Conservation (phyloP, 2,329 filamentous ascomycete species). For the Alternaria burnsii region DNA sequence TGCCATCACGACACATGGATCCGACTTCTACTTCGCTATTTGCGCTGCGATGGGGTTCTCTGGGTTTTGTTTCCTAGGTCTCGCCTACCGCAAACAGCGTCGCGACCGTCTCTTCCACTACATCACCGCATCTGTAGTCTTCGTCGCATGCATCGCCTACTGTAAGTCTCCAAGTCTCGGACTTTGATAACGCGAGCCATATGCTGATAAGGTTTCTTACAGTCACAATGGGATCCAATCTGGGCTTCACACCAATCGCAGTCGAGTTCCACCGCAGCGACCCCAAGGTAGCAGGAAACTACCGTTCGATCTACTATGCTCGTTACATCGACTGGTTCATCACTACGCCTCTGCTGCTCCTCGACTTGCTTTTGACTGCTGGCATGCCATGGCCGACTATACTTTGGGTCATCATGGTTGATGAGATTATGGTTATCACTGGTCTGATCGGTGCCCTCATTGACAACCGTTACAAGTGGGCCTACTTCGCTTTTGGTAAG, state of each 20-base stretch:
- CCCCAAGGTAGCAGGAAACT: slow-evolving; percentile 58
- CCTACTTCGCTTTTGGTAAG: slow-evolving; percentile 65
- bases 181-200: neutral
- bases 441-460: slow-evolving; percentile 73
- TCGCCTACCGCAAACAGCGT: slow-evolving; percentile 63
- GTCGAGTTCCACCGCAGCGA: slow-evolving; percentile 64
- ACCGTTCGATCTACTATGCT: slow-evolving; percentile 72
- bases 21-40: slow-evolving; percentile 70
- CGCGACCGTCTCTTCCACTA: slow-evolving; percentile 70
- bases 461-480: slow-evolving; percentile 71
- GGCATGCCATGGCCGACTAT: slow-evolving; percentile 72
- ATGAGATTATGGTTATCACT: slow-evolving; percentile 72
- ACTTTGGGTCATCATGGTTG: slow-evolving; percentile 68
- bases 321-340: slow-evolving; percentile 72
- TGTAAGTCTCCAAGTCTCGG: slow-evolving; percentile 37
- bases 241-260: slow-evolving; percentile 69
- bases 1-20: slow-evolving; percentile 66
- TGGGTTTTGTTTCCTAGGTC: slow-evolving; percentile 63
- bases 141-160: slow-evolving; percentile 69
- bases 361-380: slow-evolving; percentile 69
- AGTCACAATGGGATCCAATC: slow-evolving; percentile 70
- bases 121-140: slow-evolving; percentile 66
- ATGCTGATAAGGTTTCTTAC: neutral
- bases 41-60: slow-evolving; percentile 66
- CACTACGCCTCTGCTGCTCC: slow-evolving; percentile 70